phyloP scores from a whole-genome alignment of 2,329 filamentous ascomycete genomes.

The Aphanoascus verrucosus region DNA sequence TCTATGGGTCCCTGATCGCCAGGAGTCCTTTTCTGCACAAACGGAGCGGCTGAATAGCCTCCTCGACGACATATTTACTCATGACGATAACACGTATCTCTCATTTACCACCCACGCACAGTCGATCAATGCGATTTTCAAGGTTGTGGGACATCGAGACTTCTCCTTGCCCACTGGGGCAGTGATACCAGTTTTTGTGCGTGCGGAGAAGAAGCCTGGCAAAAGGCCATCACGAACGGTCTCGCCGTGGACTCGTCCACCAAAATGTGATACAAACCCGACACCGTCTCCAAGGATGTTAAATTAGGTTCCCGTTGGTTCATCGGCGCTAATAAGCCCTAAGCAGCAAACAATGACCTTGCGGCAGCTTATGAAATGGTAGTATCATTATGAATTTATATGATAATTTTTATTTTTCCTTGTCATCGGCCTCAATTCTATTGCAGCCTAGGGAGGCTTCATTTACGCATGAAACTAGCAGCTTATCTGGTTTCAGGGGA shows the following conservation, averaged over 20 bases:
- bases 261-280: neutral
- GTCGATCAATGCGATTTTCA: conserved; percentile 45
- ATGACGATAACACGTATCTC: conserved; percentile 40
- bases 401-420: too few relatives aligned
- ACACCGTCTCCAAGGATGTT: neutral
- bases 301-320: neutral
- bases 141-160: conserved; percentile 35
- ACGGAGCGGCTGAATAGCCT: conserved; percentile 38
- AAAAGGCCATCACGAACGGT: neutral
- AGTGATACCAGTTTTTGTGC: conserved; percentile 43
- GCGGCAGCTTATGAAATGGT: too few relatives aligned
- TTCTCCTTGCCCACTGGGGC: conserved; percentile 42
- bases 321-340: too few relatives aligned
- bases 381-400: too few relatives aligned
- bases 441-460: too few relatives aligned
- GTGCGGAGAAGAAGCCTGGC: conserved; percentile 26
- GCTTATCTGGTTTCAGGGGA: too few relatives aligned
- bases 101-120: conserved; percentile 51
- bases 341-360: too few relatives aligned
- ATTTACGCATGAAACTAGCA: too few relatives aligned
- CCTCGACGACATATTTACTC: conserved; percentile 44
- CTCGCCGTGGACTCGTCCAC: neutral
- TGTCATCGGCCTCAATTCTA: too few relatives aligned
- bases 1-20: conserved; percentile 40
- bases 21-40: conserved; percentile 42